A percentile compares a stretch with the other conserved stretches of the same genome.
phyloP scores from a whole-genome alignment of 805 yeast species.

The Lachancea sp. region DNA sequence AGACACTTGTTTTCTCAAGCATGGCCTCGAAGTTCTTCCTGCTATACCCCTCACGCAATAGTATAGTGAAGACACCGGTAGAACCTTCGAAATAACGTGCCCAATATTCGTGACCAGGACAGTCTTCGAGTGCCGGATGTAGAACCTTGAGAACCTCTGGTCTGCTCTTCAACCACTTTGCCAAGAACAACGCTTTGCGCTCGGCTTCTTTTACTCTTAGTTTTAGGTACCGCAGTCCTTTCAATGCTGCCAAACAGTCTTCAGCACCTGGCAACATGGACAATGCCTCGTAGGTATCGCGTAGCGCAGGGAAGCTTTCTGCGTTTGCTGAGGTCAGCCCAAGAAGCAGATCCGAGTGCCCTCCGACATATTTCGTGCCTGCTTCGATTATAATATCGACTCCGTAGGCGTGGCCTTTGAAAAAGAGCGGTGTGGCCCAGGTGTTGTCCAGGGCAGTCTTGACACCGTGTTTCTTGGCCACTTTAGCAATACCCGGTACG shows the following conservation, averaged over 20 bases:
- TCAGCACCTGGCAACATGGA: slow-evolving; percentile 12
- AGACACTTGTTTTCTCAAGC: slow-evolving; percentile 10
- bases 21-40: slow-evolving; percentile 7
- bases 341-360: slow-evolving; percentile 14
- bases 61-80: slow-evolving; percentile 12
- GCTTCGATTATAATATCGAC: slow-evolving; percentile 13
- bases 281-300: slow-evolving; percentile 9
- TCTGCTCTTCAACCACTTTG: slow-evolving; percentile 6
- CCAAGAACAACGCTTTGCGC: slow-evolving; percentile 9
- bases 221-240: slow-evolving; percentile 11
- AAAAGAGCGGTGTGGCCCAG: slow-evolving; percentile 15
- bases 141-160: slow-evolving; percentile 10
- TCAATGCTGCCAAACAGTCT: slow-evolving; percentile 10
- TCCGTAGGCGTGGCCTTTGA: slow-evolving; percentile 10
- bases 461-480: slow-evolving; percentile 10
- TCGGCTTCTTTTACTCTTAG: slow-evolving; percentile 7
- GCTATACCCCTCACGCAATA: slow-evolving; percentile 6
- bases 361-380: slow-evolving; percentile 15
- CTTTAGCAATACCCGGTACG: slow-evolving; percentile 8
- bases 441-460: slow-evolving; percentile 13
- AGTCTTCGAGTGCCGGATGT: slow-evolving; percentile 12
- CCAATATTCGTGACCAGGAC: slow-evolving; percentile 10
- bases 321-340: slow-evolving; percentile 11
- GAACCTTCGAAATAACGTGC: slow-evolving; percentile 8
- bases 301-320: slow-evolving; percentile 8